These are phyloP conservation scores for Yarrowia keelungensis DNA, from an alignment of 805 yeast species.

Conservation along the genomic window DNA sequence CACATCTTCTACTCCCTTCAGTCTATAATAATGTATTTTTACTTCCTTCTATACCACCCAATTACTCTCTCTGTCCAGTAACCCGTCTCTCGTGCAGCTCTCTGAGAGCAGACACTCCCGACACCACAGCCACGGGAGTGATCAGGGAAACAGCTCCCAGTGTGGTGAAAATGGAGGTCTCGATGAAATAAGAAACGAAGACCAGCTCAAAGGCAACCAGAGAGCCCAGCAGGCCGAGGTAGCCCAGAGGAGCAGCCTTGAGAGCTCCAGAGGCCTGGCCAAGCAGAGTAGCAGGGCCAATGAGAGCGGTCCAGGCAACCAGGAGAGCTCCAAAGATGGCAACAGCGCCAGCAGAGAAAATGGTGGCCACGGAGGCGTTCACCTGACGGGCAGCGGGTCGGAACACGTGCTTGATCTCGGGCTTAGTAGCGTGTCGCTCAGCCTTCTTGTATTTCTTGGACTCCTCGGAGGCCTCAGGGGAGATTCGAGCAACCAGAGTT, in stretches of 20 bases:
- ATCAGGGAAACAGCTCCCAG: conserved; percentile 57
- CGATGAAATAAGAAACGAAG: conserved; percentile 65
- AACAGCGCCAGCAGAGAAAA: conserved; percentile 57
- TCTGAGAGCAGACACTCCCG: conserved; percentile 73
- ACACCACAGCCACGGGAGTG: conserved; percentile 61
- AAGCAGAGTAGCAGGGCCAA: conserved; percentile 43
- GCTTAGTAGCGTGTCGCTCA: conserved; percentile 53
- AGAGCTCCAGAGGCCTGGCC: conserved; percentile 28
- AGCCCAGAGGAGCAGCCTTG: conserved; percentile 49
- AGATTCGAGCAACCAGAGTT: conserved; percentile 41
- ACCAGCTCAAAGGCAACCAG: conserved; percentile 60
- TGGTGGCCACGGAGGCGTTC: conserved; percentile 58
- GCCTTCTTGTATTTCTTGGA: conserved; percentile 38
- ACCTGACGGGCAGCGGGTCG: conserved; percentile 61
- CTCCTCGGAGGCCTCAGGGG: conserved; percentile 39
- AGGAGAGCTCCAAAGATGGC: conserved; percentile 55
- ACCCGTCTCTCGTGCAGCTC: conserved; percentile 48
- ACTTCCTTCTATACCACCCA: not conserved
- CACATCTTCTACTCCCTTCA: too few relatives aligned
- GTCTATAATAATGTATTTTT: conserved; percentile 32
- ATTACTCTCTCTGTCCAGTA: conserved; percentile 42
- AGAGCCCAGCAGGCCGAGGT: conserved; percentile 56
- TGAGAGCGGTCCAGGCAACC: conserved; percentile 47
- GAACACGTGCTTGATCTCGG: conserved; percentile 72
- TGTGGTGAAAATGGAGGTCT: conserved; percentile 66